Conservation (phyloP, 805 yeast genomes). For the Lipomyces sp. region DNA sequence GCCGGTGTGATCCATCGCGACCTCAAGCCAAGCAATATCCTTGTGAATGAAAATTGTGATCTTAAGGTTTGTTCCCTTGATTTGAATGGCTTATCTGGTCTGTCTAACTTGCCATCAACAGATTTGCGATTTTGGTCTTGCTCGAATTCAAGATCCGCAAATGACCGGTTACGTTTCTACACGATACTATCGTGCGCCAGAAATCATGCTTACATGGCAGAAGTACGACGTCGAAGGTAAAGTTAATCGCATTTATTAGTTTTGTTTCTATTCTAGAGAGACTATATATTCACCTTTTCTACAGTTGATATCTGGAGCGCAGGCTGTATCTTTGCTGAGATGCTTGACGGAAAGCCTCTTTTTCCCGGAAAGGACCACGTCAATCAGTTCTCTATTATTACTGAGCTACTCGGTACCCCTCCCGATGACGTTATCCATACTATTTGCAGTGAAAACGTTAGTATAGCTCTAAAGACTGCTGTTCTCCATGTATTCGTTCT, state of each 20-base stretch:
- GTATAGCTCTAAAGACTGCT: background rate
- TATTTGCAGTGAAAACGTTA: constrained; percentile 79
- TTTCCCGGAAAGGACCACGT: constrained; percentile 99
- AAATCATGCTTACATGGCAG: constrained; percentile 98
- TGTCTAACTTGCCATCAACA: background rate
- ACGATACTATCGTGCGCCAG: constrained; percentile 95
- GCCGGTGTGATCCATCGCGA: constrained; percentile 92
- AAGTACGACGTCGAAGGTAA: constrained; percentile 77
- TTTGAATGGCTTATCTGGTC: background rate
- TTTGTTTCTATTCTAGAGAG: background rate
- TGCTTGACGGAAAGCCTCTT: constrained; percentile 94
- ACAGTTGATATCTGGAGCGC: constrained; percentile 94
- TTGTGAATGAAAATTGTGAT: constrained; percentile 87
- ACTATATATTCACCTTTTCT: no score
- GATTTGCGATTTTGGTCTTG: constrained; percentile 91
- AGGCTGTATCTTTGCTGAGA: constrained; percentile 95
- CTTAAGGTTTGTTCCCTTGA: constrained; percentile 45
- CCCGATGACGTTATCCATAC: constrained; percentile 95
- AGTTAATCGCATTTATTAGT: background rate
- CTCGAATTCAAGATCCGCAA: constrained; percentile 96
- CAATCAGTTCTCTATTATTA: constrained; percentile 94
- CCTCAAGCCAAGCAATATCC: constrained; percentile 73
- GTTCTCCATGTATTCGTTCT: background rate
- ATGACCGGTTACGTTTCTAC: constrained; percentile 99
- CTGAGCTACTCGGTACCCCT: constrained; percentile 94